A percentile compares a stretch with the other conserved stretches of the same genome.
Conservation (phyloP, 2,329 filamentous ascomycete species). For the Xenoacremonium recifei region DNA sequence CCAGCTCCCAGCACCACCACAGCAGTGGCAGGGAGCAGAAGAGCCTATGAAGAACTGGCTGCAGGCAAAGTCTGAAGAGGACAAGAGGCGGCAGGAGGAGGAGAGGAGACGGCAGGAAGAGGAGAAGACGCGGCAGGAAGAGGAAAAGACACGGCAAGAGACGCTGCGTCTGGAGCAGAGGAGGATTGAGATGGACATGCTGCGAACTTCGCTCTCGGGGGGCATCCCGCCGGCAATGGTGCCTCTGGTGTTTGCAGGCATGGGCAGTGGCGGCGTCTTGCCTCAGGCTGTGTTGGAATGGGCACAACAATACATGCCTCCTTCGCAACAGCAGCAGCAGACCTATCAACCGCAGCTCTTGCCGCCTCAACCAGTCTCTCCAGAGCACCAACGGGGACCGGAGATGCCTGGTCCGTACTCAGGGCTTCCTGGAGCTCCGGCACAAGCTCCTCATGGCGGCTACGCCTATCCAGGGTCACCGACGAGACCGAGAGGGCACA, state of each 20-base stretch:
- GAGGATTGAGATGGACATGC: slow-evolving; percentile 69
- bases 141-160: slow-evolving; percentile 67
- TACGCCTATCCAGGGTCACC: slow-evolving; percentile 52
- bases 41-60: slow-evolving; percentile 73
- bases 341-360: slow-evolving; percentile 51
- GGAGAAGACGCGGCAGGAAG: slow-evolving; percentile 69
- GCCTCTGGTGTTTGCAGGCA: slow-evolving; percentile 71
- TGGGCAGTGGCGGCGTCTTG: slow-evolving; percentile 59
- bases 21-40: slow-evolving; percentile 65
- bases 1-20: slow-evolving; percentile 61
- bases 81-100: slow-evolving; percentile 68
- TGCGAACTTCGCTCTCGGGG: slow-evolving; percentile 65
- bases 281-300: slow-evolving; percentile 63
- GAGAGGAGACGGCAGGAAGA: slow-evolving; percentile 66
- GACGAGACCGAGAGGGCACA: slow-evolving; percentile 49
- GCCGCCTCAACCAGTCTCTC: slow-evolving; percentile 49
- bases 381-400: slow-evolving; percentile 55
- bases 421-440: slow-evolving; percentile 25
- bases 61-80: slow-evolving; percentile 69
- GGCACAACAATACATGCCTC: slow-evolving; percentile 64
- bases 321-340: slow-evolving; percentile 41
- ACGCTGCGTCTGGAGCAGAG: slow-evolving; percentile 68
- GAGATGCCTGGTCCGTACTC: slow-evolving; percentile 44
- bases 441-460: slow-evolving; percentile 23
- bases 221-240: slow-evolving; percentile 74